Base-by-base conservation (phyloP, 2,329 filamentous ascomycete genomes). In the Ophiocordyceps camponoti-saundersi region DNA sequence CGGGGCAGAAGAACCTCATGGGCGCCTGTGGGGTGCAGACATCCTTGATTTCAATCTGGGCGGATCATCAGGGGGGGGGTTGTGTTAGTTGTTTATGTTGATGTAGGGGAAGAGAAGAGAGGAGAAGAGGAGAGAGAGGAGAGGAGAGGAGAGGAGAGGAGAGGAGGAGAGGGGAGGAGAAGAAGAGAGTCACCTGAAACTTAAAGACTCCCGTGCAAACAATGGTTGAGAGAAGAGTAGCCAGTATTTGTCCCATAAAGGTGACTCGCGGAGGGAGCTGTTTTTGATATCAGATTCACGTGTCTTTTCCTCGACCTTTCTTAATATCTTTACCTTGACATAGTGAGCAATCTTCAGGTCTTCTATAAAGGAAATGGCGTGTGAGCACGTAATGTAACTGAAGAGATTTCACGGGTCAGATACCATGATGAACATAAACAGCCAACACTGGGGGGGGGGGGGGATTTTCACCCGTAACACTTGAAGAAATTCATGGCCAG, bases 201-300 rank as follows among this genome's bases (percentile, higher is more conserved):
- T 68, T 67, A 45, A 70, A 57, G 1, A 75, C 66, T 15, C 66
- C 70, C 3, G 69, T 66, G 50, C 67, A 71, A 41, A 74, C 66
- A 43, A 75, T 62, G 1, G 68, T 73, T 44, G 69, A 71, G 20
- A 75, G 59, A 20, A 78, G 61, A 2, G 73, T 79, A 32, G 75
- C 73, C 11, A 72, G 61, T 55, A 79, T 73, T 58, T 80, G 76
- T 1, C 74, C 75, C 21, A 65, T 60, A 52, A 80, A 80, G 3
- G 75, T 73, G 29, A 77, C 69, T 12, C 72, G 69, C 0, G 77
- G 77, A 6, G 77, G 75, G 18, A 80, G 16, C 36, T 39, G 36
- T 10, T 16, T 13, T 10, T 10, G 30, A 12, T 15, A 34, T 10
- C 30, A 10, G 16, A 12, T 15, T 34, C 2, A 12, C 30, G 7